These are phyloP conservation scores for Trypanosoma mega DNA, from an alignment of 208 protist genomes.

Conservation along the genomic window DNA sequence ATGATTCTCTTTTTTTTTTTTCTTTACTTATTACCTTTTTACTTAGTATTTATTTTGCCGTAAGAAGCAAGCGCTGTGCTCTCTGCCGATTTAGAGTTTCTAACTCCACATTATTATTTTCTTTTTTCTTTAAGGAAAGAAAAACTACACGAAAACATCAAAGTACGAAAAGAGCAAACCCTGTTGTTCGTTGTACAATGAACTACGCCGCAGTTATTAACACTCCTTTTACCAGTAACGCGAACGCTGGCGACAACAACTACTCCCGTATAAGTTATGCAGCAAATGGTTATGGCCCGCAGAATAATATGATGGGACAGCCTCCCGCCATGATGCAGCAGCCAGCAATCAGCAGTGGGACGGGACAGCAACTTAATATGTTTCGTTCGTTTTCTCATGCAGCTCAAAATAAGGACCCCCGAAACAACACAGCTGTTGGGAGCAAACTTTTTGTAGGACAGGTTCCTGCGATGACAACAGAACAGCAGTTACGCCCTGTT, in stretches of 20 bases:
- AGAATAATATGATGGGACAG: constrained; percentile 3
- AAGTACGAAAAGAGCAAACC: not conserved
- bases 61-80: no score
- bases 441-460: constrained; percentile 89
- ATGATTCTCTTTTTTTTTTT: no score
- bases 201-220: constrained; percentile 24
- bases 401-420: constrained; percentile 7
- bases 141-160: not conserved
- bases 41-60: no score
- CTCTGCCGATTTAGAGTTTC: not conserved
- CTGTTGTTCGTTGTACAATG: not conserved
- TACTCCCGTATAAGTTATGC: constrained; percentile 12
- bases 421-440: constrained; percentile 45
- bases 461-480: constrained; percentile 81
- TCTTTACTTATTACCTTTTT: no score
- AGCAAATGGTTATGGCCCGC: constrained; percentile 1
- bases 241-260: not conserved
- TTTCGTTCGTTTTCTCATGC: constrained; percentile 8
- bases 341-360: not conserved
- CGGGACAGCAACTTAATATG: constrained; percentile 10
- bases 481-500: constrained; percentile 74
- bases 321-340: constrained; percentile 8
- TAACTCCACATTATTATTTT: not conserved
- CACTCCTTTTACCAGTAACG: constrained; percentile 15
- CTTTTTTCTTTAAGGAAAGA: constrained; percentile 1